Base-by-base conservation (phyloP, 768 basidiomycete species). In the Termitomyces sp. region DNA sequence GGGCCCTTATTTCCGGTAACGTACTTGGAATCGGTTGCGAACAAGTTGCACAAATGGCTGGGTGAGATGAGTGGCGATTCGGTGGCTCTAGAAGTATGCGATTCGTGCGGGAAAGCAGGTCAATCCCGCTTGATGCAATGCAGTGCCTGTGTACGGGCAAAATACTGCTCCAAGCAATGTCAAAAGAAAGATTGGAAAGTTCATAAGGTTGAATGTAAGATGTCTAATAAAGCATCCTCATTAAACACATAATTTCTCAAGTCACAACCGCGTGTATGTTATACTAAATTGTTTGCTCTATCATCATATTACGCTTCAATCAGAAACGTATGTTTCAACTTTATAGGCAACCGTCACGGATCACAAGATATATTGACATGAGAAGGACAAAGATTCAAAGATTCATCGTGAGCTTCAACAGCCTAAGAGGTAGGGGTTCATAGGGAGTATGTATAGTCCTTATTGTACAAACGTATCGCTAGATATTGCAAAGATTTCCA, bases 1-100 rank as follows among this genome's bases (percentile, higher is more conserved):
- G 71, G 76, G 1, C 85, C 82, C 0, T 66, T 86, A 11, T 85
- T 85, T 52, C 73, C 79, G 0, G 74, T 79, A 16, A 72, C 81
- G 6, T 82, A 78, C 63, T 54, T 82, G 60, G 79, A 83, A 59
- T 65, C 65, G 14, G 63, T 79, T 46, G 54, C 48, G 16, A 24
- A 22, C 7, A 26, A 33, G 10, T 33, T 56, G 50, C 41, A 10
- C 33, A 32, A 36, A 16, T 22, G 26, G 44, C 36, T 58, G 26
- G 52, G 36, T 30, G 46, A n/a, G 8, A 35, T 52, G 24, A 14
- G 30, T 20, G 18, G 13, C 14, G 36, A 55, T 16, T 18, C 11
- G 8, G 10, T 16, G 9, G 7, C 5, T 28, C 13, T 18, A 10
- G 48, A 45, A 1, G 22, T 18, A 1, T 77, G 76, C 52, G 58